These are phyloP conservation scores for Cercis canadensis DNA, from an alignment of 306 rosid genomes.

Conservation along the genomic window DNA sequence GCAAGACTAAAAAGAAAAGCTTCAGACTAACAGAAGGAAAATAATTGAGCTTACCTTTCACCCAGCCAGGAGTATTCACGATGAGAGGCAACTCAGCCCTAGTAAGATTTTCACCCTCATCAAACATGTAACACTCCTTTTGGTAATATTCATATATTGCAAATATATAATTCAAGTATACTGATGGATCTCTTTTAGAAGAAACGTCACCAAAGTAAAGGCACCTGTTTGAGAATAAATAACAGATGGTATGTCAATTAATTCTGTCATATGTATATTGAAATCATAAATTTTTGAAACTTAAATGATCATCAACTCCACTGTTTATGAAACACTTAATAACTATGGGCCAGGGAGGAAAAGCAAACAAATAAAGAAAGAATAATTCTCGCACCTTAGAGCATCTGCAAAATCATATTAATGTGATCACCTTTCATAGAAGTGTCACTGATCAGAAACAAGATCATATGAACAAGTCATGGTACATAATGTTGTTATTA, in stretches of 20 bases:
- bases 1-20: slow-evolving; percentile 12
- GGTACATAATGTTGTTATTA: neutral
- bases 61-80: slow-evolving; percentile 96
- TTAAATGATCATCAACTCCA: slow-evolving; percentile 7
- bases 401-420: neutral
- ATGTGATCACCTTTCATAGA: neutral
- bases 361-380: neutral
- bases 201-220: slow-evolving; percentile 91
- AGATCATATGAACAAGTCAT: slow-evolving; percentile 25
- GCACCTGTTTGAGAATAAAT: slow-evolving; percentile 53
- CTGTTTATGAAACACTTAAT: neutral
- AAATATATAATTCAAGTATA: slow-evolving; percentile 55
- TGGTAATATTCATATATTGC: slow-evolving; percentile 65
- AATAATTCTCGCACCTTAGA: neutral
- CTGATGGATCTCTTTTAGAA: slow-evolving; percentile 71
- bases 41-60: slow-evolving; percentile 66
- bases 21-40: slow-evolving; percentile 18
- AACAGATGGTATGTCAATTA: slow-evolving; percentile 31
- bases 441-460: neutral
- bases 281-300: slow-evolving; percentile 20
- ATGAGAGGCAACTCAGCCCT: slow-evolving; percentile 75
- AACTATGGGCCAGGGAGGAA: neutral
- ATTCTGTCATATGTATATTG: slow-evolving; percentile 28
- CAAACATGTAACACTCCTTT: slow-evolving; percentile 47
- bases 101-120: slow-evolving; percentile 42